A percentile compares a stretch with the other conserved stretches of the same genome.
These are phyloP conservation scores for Friedmanniomyces simplex DNA, from an alignment of 495 filamentous ascomycete species.

Conservation along the genomic window DNA sequence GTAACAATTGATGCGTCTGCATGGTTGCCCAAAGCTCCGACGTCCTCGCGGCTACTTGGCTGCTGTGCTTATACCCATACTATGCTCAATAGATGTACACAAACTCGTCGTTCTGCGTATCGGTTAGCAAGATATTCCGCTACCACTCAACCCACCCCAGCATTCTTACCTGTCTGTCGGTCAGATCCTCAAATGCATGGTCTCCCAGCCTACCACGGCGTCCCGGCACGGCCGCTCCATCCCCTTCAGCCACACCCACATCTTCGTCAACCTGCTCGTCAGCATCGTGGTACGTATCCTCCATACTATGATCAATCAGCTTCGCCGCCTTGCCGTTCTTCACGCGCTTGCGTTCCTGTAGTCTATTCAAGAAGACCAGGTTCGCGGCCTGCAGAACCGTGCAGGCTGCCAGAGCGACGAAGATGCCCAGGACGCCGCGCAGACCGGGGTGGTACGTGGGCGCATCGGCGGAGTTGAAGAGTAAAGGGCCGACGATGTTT, in stretches of 20 bases:
- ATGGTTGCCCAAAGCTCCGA: neutral
- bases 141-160: too few species aligned
- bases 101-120: conserved; percentile 6
- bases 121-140: neutral
- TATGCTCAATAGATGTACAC: neutral
- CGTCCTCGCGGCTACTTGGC: neutral
- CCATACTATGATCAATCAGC: conserved; percentile 49
- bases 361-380: conserved; percentile 43
- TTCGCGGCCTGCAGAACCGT: conserved; percentile 43
- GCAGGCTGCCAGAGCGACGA: conserved; percentile 39
- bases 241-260: conserved; percentile 15
- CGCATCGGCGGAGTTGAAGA: conserved; percentile 36
- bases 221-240: conserved; percentile 22
- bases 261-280: conserved; percentile 22
- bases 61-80: neutral
- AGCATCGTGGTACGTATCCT: conserved; percentile 29
- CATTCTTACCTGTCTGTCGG: conserved; percentile 26
- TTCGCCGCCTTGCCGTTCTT: conserved; percentile 46
- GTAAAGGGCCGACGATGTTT: conserved; percentile 29
- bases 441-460: conserved; percentile 47
- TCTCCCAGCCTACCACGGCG: conserved; percentile 20
- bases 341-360: conserved; percentile 43
- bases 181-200: conserved; percentile 46
- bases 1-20: neutral
- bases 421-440: conserved; percentile 46